Evolutionary conservation across 225 moss, liverwort and hornwort genomes (phyloP), one percentile per base, ranked within the genome.

Genomic region (Marchantia polymorpha): DNA sequence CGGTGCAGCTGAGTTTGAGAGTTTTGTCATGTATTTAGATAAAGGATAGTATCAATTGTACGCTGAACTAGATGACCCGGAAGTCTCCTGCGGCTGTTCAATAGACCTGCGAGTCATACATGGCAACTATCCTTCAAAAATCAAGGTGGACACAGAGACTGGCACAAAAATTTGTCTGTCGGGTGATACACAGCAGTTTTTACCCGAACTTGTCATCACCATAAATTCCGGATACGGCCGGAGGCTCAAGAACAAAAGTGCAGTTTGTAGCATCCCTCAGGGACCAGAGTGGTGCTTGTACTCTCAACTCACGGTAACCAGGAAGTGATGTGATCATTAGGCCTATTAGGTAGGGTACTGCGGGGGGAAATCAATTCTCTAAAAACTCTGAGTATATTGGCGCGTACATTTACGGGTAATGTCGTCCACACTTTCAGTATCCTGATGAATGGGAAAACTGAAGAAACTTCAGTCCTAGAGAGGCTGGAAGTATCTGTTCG

Each of bases 61-160:
- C 23, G 17, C 46, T 39, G 69, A 20, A 19, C 10, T 51, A 20
- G 22, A 25, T 31, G 67, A 13, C 14, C 0, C 67, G 3, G 30
- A 67, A 22, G 8, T 30, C n/a, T 23, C 46, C 72, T 25, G 22
- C n/a, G 17, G 72, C 13, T n/a, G 9, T 49, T 12, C 10, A 49
- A 73, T 73, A 7, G 0, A 48, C 25, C 72, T 73, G 12, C 13
- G 50, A 3, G 72, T 73, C 22, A 49, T 73, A 73, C 72, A 15
- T 49, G 72, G 72, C 6, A 73, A 73, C 16, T 52, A 73, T 49
- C 72, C 72, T 7, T 73, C 50, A 52, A 8, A 52, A 73, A 12
- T 73, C 20, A 20, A 10, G 10, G 4, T 52, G 12, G 20, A 64
- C 10, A 49, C 48, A 49, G 72, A 73, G 9, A n/a, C 52, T 39